phyloP scores from a whole-genome alignment of 2,329 filamentous ascomycete species.

The Clarireedia homoeocarpa region DNA sequence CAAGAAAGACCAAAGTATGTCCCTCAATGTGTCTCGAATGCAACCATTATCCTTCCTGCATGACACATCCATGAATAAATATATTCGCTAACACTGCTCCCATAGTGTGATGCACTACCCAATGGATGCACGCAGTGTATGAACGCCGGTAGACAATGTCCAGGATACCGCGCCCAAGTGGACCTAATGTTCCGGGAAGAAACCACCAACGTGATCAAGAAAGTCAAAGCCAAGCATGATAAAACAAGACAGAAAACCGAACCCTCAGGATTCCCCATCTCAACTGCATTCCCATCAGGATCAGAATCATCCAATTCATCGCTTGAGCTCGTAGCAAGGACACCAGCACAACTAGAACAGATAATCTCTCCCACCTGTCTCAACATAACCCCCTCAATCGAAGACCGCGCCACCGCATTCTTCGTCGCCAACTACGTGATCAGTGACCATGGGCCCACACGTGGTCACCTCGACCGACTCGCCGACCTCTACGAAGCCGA shows the following conservation, averaged over 20 bases:
- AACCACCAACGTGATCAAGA: conserved; percentile 45
- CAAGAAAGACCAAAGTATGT: conserved; percentile 46
- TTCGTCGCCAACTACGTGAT: conserved; percentile 28
- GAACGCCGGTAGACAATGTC: conserved; percentile 43
- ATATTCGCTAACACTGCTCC: background rate
- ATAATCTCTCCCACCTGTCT: conserved; percentile 13
- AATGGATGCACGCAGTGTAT: conserved; percentile 47
- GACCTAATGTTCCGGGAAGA: conserved; percentile 53
- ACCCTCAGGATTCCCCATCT: background rate
- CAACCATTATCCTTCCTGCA: background rate
- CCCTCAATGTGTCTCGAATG: background rate
- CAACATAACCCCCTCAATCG: conserved; percentile 26
- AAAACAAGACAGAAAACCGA: background rate
- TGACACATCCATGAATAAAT: background rate
- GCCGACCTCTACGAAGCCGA: conserved; percentile 40
- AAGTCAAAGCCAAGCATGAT: conserved; percentile 31
- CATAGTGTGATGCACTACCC: conserved; percentile 45
- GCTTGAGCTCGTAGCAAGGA: background rate
- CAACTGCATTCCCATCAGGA: background rate
- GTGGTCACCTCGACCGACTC: conserved; percentile 46
- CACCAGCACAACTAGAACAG: background rate
- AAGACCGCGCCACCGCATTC: conserved; percentile 22
- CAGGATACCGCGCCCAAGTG: conserved; percentile 47
- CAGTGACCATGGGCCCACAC: conserved; percentile 32
- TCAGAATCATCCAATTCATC: background rate